Evolutionary conservation across 177 flowering plant species (phyloP).

Genomic region (Vitis hybrid): DNA sequence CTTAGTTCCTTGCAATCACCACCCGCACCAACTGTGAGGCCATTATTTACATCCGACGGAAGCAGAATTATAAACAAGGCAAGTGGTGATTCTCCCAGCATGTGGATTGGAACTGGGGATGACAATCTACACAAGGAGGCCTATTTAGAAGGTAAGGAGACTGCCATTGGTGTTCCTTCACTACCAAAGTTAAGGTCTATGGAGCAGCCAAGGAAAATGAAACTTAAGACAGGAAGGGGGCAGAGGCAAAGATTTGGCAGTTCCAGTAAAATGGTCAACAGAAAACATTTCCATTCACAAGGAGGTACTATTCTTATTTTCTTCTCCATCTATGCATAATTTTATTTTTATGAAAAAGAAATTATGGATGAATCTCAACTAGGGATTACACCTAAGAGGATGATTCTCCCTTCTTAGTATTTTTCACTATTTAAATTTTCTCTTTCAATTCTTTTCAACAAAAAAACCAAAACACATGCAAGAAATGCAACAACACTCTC

Average conservation of each 20-base stretch:
- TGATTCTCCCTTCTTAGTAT: too few relatives aligned
- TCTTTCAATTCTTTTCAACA: too few relatives aligned
- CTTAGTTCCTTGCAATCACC: constrained; percentile 43
- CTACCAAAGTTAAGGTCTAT: constrained; percentile 27
- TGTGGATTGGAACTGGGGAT: constrained; percentile 18
- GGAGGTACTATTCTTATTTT: constrained; percentile 23
- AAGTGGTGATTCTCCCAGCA: constrained; percentile 21
- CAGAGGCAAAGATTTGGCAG: constrained; percentile 22
- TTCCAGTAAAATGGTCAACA: constrained; percentile 18
- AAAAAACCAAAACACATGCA: too few relatives aligned
- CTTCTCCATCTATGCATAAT: not conserved
- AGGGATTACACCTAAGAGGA: too few relatives aligned
- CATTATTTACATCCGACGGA: constrained; percentile 71
- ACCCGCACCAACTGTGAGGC: constrained; percentile 39
- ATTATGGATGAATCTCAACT: too few relatives aligned
- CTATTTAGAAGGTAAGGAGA: constrained; percentile 13
- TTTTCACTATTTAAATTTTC: too few relatives aligned
- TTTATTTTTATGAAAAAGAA: not conserved
- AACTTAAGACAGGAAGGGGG: constrained; percentile 26
- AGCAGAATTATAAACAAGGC: constrained; percentile 47
- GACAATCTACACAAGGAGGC: constrained; percentile 16
- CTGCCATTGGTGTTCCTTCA: constrained; percentile 34
- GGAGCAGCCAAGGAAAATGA: constrained; percentile 27
- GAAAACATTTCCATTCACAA: constrained; percentile 25
- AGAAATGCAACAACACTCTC: too few relatives aligned